These are phyloP conservation scores for Cystobasidiaceae sp. DNA, from an alignment of 1,284 basidiomycete genomes.

Conservation along the genomic window DNA sequence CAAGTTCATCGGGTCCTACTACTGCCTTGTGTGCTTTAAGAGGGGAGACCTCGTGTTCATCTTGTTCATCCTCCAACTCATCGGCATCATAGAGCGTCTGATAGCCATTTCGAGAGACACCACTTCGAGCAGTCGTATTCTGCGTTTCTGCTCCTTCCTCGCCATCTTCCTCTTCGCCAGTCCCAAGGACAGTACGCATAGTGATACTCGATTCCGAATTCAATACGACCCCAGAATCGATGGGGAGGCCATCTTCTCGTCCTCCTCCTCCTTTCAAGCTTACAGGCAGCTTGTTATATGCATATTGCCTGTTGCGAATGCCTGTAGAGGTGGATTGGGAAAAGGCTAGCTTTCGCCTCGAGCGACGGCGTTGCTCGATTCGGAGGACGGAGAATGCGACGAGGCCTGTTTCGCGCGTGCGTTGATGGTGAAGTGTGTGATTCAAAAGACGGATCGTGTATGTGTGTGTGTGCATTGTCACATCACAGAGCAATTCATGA, in stretches of 20 bases:
- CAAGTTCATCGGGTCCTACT: constrained; percentile 26
- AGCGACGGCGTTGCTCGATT: background rate
- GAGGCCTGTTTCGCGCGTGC: constrained; percentile 26
- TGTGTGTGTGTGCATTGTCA: background rate
- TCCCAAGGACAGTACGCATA: constrained; percentile 3
- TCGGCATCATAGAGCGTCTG: background rate
- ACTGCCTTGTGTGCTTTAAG: constrained; percentile 22
- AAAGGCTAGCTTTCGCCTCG: background rate
- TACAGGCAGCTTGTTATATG: constrained; percentile 17
- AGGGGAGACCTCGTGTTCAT: background rate
- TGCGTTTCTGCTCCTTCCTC: background rate
- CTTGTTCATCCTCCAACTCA: background rate
- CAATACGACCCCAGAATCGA: constrained; percentile 23
- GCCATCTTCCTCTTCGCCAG: background rate
- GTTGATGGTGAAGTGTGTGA: no score
- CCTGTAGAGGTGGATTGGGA: background rate
- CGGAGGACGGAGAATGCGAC: constrained; percentile 13
- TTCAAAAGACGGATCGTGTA: no score
- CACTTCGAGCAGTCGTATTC: background rate
- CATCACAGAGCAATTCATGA: no score
- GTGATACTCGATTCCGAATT: constrained; percentile 24
- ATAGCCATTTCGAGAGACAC: background rate
- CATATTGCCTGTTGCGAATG: background rate
- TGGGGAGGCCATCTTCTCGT: no score
- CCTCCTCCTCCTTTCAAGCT: background rate